Base-by-base conservation (phyloP, 1,139 yeast species). In the Saccharomyces hybrid region DNA sequence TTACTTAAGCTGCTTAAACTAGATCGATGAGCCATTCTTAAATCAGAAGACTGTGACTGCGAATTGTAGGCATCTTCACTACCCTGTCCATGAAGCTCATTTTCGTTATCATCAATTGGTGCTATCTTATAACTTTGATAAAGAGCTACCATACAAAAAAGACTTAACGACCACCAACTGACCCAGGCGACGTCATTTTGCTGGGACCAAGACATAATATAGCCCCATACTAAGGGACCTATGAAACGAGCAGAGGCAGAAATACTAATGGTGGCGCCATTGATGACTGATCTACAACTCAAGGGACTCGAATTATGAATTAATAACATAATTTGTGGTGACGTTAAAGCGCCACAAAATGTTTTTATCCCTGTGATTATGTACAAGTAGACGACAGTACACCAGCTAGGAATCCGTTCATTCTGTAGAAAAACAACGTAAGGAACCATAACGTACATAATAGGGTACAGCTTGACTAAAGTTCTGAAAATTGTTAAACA, bases 201-300 rank as follows among this genome's bases (percentile, higher is more conserved):
- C 58, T 80, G 79, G 27, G 78, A 76, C 58, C 71, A 71, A 1
- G 83, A 73, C 78, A 82, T 81, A 47, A 83, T 61, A 52, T 69
- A 70, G 9, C 88, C 88, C 83, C 85, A 82, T 2, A 74, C 46
- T 16, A 82, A 66, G 0, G 88, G 88, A 3, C 84, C 87, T 1
- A 79, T 48, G 54, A 80, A 82, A 57, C 88, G 69, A 0, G 86
- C 84, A 46, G 78, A 69, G 0, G 87, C 77, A 23, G 78, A 72
- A 49, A 79, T 73, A 55, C 80, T 76, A 61, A 79, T 70, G 1
- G 81, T 73, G 11, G 76, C 68, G 16, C 82, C 81, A 64, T 80
- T 80, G 44, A 80, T 73, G 57, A 78, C 74, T 0, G 82, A 81
- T 53, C 83, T 68, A 62, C 79, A 78, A 57, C 73, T 69, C 29